A percentile compares a stretch with the other conserved stretches of the same genome.
phyloP scores from a whole-genome alignment of 1,139 yeast genomes.

The Eremothecium gossypii region DNA sequence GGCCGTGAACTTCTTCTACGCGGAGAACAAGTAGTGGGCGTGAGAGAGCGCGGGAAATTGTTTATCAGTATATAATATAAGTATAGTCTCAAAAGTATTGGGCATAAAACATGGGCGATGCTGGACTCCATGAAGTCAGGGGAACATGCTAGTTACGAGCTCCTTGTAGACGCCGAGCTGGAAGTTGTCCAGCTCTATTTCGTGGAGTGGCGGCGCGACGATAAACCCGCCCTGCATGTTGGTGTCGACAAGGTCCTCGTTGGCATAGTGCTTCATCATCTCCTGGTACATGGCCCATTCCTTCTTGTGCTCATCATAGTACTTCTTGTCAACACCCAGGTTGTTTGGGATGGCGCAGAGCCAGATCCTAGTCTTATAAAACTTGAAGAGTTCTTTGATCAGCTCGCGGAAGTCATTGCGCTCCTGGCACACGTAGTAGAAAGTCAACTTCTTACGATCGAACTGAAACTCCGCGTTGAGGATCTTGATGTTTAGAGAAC shows the following conservation, averaged over 20 bases:
- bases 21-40: slow-evolving; percentile 24
- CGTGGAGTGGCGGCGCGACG: slow-evolving; percentile 22
- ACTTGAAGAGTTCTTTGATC: slow-evolving; percentile 83
- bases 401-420: slow-evolving; percentile 88
- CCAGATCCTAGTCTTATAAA: slow-evolving; percentile 96
- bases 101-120: no score
- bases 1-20: slow-evolving; percentile 72
- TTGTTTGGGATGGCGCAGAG: slow-evolving; percentile 67
- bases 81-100: no score
- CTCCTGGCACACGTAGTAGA: slow-evolving; percentile 62
- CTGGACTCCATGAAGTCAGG: background rate
- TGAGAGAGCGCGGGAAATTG: no score
- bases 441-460: slow-evolving; percentile 87
- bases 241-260: slow-evolving; percentile 21
- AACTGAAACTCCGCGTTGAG: slow-evolving; percentile 87
- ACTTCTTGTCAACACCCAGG: slow-evolving; percentile 24
- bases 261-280: slow-evolving; percentile 25
- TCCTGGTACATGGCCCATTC: slow-evolving; percentile 25
- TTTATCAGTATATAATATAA: no score
- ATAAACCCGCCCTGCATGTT: slow-evolving; percentile 19
- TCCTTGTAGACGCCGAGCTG: slow-evolving; percentile 33
- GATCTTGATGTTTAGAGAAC: slow-evolving; percentile 35
- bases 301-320: slow-evolving; percentile 21
- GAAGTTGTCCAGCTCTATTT: slow-evolving; percentile 26
- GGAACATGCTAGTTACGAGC: slow-evolving; percentile 23